Evolutionary conservation across 805 yeast species (phyloP), one percentile per base, ranked within the genome.

Genomic region (Metschnikowia cubensis): DNA sequence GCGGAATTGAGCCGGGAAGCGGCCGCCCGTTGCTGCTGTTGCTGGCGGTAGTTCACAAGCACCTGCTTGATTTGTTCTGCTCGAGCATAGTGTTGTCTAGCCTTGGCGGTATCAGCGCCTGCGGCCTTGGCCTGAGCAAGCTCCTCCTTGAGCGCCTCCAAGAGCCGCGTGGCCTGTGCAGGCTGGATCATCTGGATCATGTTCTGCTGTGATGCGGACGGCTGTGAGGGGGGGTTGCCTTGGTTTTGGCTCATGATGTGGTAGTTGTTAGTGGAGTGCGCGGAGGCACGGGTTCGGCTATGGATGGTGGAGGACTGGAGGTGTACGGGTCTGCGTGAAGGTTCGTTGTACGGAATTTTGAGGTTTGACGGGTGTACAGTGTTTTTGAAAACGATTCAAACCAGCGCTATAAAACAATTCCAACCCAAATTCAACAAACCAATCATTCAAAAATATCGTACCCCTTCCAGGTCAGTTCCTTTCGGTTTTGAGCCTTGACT

Each of bases 51-150:
- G 49, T 77, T 79, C 45, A 83, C 69, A 59, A 85, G 71, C 33
- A 85, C 72, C 41, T 79, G 79, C 62, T 81, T 84, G 54, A 85
- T 81, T 48, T 77, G 77, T 40, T 84, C 82, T 3, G 89, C 89
- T 53, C 79, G 81, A 52, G 73, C 74, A 57, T 80, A 67, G 57
- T 84, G 85, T 53, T 81, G 83, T 57, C 80, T 79, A 17, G 89
- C 89, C 50, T 74, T 81, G 22, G 59, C 50, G n/a, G 57, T 50
- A 42, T 58, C 70, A 36, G 60, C 59, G 2, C 89, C 88, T 0
- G 84, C 77, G 15, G 76, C 77, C 57, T 79, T 81, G 1, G 89
- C 90, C 57, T 79, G 77, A 20, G 80, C 58, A 32, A 82, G 75
- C 57, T 83, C 86, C 32, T 74, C 69, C 45, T 77, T 79, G 54